These are phyloP conservation scores for Liriodendron chinense DNA, from an alignment of 164 flowering plant genomes.

Conservation along the genomic window DNA sequence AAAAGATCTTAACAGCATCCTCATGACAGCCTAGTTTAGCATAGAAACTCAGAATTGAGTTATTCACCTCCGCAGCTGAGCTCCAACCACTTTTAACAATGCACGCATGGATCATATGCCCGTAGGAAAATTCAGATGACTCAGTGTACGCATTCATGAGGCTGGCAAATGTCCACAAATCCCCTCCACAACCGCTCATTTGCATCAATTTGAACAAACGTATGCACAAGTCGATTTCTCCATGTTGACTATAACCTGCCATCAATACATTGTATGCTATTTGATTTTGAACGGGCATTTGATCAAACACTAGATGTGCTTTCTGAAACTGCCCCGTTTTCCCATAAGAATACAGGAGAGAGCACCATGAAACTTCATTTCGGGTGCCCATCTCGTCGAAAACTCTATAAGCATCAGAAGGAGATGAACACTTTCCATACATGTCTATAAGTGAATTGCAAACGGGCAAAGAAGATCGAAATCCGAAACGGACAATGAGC, in stretches of 20 bases:
- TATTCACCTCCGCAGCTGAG: conserved; percentile 49
- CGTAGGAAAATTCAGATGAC: conserved; percentile 27
- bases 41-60: conserved; percentile 64
- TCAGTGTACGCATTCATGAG: conserved; percentile 54
- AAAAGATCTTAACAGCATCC: conserved; percentile 45
- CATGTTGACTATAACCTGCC: conserved; percentile 40
- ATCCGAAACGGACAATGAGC: conserved; percentile 45
- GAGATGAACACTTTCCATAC: conserved; percentile 62
- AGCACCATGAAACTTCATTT: conserved; percentile 75
- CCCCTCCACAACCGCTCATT: conserved; percentile 30
- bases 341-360: conserved; percentile 52
- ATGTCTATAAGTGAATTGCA: conserved; percentile 63
- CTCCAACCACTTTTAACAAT: conserved; percentile 55
- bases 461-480: conserved; percentile 42
- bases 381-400: conserved; percentile 41
- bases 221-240: conserved; percentile 37
- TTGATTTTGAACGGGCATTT: conserved; percentile 46
- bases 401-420: conserved; percentile 37
- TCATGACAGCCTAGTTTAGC: conserved; percentile 30
- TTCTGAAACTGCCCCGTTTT: conserved; percentile 34
- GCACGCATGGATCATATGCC: conserved; percentile 49
- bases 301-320: conserved; percentile 34
- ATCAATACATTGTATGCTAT: conserved; percentile 68
- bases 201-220: conserved; percentile 46
- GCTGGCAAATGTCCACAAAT: conserved; percentile 60